Evolutionary conservation across 169 alveolate genomes (phyloP).

Genomic region (Eimeria acervulina): DNA sequence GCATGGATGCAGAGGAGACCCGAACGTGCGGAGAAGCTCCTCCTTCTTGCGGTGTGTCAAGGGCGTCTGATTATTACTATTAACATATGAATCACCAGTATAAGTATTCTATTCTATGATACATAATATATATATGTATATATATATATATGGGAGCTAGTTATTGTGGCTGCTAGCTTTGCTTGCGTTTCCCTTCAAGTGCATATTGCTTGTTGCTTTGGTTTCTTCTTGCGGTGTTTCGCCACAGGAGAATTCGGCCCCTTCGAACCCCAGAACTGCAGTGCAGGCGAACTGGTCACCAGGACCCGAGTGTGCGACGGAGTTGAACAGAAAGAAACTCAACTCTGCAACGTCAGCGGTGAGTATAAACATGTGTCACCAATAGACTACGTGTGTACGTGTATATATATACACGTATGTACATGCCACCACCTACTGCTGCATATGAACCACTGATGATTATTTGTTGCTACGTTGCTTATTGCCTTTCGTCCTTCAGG

Average conservation of each 20-base stretch:
- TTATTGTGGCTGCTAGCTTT: not conserved
- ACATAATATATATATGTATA: not conserved
- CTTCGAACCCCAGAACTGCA: conserved; percentile 27
- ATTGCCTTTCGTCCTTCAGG: not conserved
- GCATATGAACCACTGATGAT: no score
- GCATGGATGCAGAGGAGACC: not conserved
- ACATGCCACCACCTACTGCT: not conserved
- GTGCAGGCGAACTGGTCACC: conserved; percentile 9
- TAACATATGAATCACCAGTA: no score
- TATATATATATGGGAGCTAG: no score
- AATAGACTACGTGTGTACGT: not conserved
- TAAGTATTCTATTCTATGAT: not conserved
- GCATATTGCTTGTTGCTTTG: no score
- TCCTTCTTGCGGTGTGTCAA: not conserved
- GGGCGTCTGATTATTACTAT: not conserved
- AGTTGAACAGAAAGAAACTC: conserved; percentile 14
- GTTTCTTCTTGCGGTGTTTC: not conserved
- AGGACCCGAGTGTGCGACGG: not conserved
- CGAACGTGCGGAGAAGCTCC: conserved; percentile 40
- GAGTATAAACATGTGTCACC: no score
- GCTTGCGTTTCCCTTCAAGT: no score
- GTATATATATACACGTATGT: not conserved
- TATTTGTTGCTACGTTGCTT: no score
- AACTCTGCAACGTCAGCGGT: conserved; percentile 29
- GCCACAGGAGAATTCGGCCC: conserved; percentile 21